Evolutionary conservation across 345 rosid species (phyloP), one percentile per base, ranked within the genome.

Genomic region (Leavenworthia alabamica): DNA sequence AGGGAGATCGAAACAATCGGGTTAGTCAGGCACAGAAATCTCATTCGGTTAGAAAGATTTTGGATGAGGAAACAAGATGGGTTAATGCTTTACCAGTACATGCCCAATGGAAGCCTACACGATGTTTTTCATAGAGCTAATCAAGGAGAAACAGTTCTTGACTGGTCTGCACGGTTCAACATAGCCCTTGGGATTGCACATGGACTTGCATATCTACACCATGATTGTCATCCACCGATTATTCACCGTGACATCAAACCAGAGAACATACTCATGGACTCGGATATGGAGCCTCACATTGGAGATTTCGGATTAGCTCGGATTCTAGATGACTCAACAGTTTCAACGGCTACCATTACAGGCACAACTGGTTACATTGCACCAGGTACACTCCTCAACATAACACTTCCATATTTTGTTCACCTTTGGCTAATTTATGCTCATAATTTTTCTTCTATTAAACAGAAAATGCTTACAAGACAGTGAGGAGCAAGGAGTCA

Each of bases 191-290:
- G 96, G 53, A 64, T 68, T 2, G 90, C 97, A 8, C 80, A 87
- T 16, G 97, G 84, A 50, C 78, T 90, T 61, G 89, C 78, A 4
- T 87, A 90, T 80, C 86, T 90, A 51, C 97, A 90, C 67, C 64
- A 78, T 40, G 89, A 88, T 49, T 90, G 96, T 48, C 52, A 80
- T 70, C 97, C 96, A 45, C 64, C 84, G 0, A 78, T 90, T 32
- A 78, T 86, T 13, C 96, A 88, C 56, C 80, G 89, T 10, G 97
- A 90, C 76, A 81, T 90, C 71, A 90, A 90, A 68, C 88, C 96
- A 0, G 73, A 78, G 46, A 90, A 90, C 77, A 84, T 90, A 60
- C 96, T 90, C 7, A 47, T 90, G 52, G 91, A 86, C 73, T 62
- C 76, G 0, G 82, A 86, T 29, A 76, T 86, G 88, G 96, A 83